Evolutionary conservation across 2,329 filamentous ascomycete species (phyloP), one percentile per base, ranked within the genome.

Genomic region (Alternaria novae-zelandiae): DNA sequence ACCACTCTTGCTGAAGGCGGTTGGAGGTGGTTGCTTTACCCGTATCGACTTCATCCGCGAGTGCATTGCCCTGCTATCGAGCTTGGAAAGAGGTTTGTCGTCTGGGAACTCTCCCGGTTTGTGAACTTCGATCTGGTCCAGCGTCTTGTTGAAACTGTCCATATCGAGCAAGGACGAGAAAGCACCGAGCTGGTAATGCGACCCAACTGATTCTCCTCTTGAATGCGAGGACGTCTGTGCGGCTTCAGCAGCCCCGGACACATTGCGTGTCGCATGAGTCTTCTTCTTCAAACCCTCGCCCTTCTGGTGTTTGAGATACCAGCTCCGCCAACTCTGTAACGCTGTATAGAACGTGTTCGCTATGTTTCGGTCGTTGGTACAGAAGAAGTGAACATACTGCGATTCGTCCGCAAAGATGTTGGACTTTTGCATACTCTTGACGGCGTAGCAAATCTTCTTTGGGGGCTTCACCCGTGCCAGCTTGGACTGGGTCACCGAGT

Each of bases 361-460:
- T 1, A 89, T 79, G 1, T 82, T 78, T 6, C 86, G 82, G 71
- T 97, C 92, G 47, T 93, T 92, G 2, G 91, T 93, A 62, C 89
- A 90, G 81, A 98, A 97, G 80, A 95, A 97, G 75, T 98, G 95
- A 4, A 97, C 91, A 75, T 93, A 98, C 70, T 95, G 95, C 55
- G 92, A 89, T 4, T 90, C 91, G 57, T 90, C 90, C 57, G 93
- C 82, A 74, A 97, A 97, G 73, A 97, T 89, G 61, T 88, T 89
- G 0, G 91, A 91, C 79, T 95, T 97, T 75, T 97, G 91, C 81
- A 97, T 94, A 71, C 92, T 96, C 81, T 97, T 97, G 71, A 98
- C 86, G 1, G 93, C 94, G 73, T 92, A 95, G 81, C 93, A 97
- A 70, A 89, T 86, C 74, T 90, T 91, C 80, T 96, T 97, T 0